Evolutionary conservation across 495 filamentous ascomycete species (phyloP).

Genomic region (Xylaria flabelliformis): DNA sequence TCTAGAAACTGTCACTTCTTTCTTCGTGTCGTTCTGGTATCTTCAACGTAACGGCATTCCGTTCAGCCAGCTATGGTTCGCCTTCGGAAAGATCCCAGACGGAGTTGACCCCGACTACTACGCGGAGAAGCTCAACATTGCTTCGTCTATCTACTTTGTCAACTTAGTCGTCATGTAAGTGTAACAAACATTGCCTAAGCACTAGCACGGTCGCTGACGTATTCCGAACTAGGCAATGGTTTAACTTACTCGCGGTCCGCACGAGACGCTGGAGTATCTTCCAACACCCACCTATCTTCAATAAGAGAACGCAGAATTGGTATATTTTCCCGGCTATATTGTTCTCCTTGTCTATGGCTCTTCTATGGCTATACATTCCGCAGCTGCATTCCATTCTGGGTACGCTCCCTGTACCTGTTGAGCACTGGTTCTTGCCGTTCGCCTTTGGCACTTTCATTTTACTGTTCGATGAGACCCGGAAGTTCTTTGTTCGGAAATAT

Average conservation of each 20-base stretch:
- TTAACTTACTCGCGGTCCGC: conserved; percentile 69
- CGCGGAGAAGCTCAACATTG: conserved; percentile 58
- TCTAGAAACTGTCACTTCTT: conserved; percentile 63
- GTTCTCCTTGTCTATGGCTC: conserved; percentile 66
- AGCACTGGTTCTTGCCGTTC: conserved; percentile 71
- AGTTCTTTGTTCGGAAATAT: conserved; percentile 57
- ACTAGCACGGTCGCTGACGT: neutral
- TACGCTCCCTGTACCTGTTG: conserved; percentile 64
- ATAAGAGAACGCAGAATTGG: conserved; percentile 62
- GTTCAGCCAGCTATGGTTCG: conserved; percentile 64
- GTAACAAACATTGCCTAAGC: neutral
- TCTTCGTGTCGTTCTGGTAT: conserved; percentile 73
- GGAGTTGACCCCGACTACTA: conserved; percentile 55
- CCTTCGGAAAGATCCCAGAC: conserved; percentile 58
- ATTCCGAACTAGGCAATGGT: conserved; percentile 62
- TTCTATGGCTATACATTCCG: conserved; percentile 69
- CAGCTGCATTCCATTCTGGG: conserved; percentile 59
- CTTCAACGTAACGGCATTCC: conserved; percentile 63
- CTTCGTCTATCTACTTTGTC: conserved; percentile 73
- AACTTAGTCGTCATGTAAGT: conserved; percentile 72
- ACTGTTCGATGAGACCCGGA: conserved; percentile 64
- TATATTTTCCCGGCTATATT: conserved; percentile 69
- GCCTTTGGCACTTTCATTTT: conserved; percentile 67
- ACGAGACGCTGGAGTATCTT: conserved; percentile 70
- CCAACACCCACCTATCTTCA: conserved; percentile 67